Conservation (phyloP, 1,284 basidiomycete genomes). For the Laetiporus sulphureus region DNA sequence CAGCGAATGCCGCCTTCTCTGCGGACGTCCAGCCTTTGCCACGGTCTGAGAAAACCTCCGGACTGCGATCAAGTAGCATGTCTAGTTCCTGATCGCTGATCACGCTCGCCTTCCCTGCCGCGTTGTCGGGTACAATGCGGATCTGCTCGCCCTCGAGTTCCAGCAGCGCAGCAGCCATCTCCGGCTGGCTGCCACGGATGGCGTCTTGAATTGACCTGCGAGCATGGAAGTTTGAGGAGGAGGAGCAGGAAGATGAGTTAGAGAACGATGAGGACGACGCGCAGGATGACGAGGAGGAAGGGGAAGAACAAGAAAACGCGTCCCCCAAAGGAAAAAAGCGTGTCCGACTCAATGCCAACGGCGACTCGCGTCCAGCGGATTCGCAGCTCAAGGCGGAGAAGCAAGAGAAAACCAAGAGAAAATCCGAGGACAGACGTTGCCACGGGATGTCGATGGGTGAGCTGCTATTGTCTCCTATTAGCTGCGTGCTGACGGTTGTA, state of each 20-base stretch:
- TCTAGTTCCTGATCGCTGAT: constrained; percentile 79
- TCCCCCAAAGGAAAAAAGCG: constrained; percentile 56
- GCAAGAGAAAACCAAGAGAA: constrained; percentile 20
- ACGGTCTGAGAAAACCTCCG: constrained; percentile 72
- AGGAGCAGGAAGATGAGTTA: constrained; percentile 16
- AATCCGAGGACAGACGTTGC: constrained; percentile 39
- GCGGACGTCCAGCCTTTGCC: constrained; percentile 73
- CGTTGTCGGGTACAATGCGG: constrained; percentile 73
- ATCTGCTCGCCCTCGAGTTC: constrained; percentile 86
- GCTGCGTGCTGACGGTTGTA: too few species aligned
- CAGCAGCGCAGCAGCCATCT: constrained; percentile 78
- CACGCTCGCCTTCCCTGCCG: constrained; percentile 62
- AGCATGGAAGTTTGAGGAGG: constrained; percentile 12
- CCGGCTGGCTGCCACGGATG: constrained; percentile 44
- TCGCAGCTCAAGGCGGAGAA: constrained; percentile 14
- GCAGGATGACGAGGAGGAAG: constrained; percentile 24
- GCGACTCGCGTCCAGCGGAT: constrained; percentile 36
- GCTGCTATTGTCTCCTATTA: too few species aligned
- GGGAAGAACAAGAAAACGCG: constrained; percentile 26
- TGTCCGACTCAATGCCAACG: constrained; percentile 49
- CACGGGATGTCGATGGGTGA: constrained; percentile 63
- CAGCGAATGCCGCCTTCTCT: constrained; percentile 60
- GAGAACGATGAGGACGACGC: constrained; percentile 19
- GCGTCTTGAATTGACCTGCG: constrained; percentile 75
- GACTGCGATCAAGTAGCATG: constrained; percentile 75